A percentile compares a stretch with the other conserved stretches of the same genome.
Conservation (phyloP, 306 rosid genomes). For the Vigna nakashimae region DNA sequence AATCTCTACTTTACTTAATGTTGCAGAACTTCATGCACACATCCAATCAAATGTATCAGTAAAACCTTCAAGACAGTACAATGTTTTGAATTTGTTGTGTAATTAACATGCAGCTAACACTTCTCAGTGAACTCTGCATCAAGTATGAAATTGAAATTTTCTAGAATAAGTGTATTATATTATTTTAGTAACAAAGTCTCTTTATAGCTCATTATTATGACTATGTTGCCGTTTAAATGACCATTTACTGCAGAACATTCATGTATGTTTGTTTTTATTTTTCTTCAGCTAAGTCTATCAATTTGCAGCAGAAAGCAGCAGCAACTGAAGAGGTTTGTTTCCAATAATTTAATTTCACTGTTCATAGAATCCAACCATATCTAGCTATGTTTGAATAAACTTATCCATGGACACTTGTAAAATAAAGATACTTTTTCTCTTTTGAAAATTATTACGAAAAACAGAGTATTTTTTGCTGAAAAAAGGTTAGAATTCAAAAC, state of each 20-base stretch:
- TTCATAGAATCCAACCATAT: neutral
- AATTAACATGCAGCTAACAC: too few relatives aligned
- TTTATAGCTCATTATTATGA: neutral
- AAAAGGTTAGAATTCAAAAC: neutral
- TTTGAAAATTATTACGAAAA: too few relatives aligned
- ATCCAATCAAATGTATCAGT: neutral
- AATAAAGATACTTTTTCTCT: too few relatives aligned
- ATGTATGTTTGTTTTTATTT: neutral
- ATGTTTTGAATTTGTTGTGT: too few relatives aligned
- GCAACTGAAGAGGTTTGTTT: slow-evolving; percentile 48
- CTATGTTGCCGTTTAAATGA: neutral
- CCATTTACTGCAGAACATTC: neutral
- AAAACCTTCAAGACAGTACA: neutral
- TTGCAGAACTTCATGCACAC: neutral
- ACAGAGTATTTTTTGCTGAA: neutral
- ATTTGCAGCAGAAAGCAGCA: slow-evolving; percentile 30
- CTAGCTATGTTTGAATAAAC: too few relatives aligned
- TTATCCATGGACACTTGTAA: too few relatives aligned
- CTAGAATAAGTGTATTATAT: neutral
- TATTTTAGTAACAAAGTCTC: neutral
- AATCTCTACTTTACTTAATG: neutral
- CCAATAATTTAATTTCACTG: neutral
- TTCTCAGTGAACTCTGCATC: neutral
- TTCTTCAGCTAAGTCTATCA: slow-evolving; percentile 41
- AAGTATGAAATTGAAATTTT: neutral